Evolutionary conservation across 2,329 filamentous ascomycete genomes (phyloP).

Genomic region (Xylaria sp.): DNA sequence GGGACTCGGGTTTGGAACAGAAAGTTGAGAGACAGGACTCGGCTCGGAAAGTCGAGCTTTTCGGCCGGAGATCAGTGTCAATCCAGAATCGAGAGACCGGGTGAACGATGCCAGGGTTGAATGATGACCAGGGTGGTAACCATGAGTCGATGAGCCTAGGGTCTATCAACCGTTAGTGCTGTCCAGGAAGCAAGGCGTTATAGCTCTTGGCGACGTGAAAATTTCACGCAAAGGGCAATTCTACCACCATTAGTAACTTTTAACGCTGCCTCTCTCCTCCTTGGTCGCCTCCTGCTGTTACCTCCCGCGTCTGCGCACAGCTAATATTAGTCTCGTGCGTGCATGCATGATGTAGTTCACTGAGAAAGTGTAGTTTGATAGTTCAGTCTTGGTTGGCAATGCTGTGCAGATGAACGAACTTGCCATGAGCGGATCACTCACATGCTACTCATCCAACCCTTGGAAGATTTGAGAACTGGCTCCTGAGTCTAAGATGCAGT

Average conservation of each 20-base stretch:
- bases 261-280: neutral
- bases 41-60: no score
- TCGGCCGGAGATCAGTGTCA: no score
- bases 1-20: no score
- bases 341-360: neutral
- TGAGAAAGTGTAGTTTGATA: conserved; percentile 6
- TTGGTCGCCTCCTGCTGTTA: neutral
- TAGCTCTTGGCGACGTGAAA: neutral
- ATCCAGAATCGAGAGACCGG: no score
- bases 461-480: neutral
- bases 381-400: conserved; percentile 1
- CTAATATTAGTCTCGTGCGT: neutral
- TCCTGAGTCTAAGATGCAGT: neutral
- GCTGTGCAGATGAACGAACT: conserved; percentile 17
- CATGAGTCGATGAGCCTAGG: neutral
- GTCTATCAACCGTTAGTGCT: neutral
- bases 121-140: neutral
- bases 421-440: no score
- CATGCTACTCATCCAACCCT: neutral
- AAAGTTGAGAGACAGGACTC: no score
- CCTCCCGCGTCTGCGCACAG: neutral
- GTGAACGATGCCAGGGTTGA: no score
- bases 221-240: neutral
- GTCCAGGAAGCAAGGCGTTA: neutral
- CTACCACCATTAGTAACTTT: neutral